These are phyloP conservation scores for Nakazawaea wyomingensis DNA, from an alignment of 805 yeast genomes.

Conservation along the genomic window DNA sequence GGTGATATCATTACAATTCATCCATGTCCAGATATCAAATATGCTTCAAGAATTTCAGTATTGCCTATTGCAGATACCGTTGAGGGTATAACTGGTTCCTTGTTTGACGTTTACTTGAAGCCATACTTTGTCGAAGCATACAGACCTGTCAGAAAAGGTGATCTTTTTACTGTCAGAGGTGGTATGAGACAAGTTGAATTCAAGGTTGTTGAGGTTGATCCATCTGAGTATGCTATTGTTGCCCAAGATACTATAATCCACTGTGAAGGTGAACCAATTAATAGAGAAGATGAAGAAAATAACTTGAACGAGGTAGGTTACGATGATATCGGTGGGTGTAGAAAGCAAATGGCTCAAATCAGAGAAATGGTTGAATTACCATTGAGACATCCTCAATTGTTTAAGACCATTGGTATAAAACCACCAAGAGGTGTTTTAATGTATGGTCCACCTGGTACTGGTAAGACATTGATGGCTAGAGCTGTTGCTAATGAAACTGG, in stretches of 20 bases:
- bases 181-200: constrained; percentile 99
- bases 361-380: constrained; percentile 98
- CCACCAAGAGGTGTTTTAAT: constrained; percentile 97
- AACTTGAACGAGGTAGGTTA: constrained; percentile 96
- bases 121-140: constrained; percentile 99
- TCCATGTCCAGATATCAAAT: constrained; percentile 97
- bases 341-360: constrained; percentile 99
- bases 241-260: constrained; percentile 98
- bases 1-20: constrained; percentile 90
- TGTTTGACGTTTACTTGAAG: constrained; percentile 92
- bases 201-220: constrained; percentile 97
- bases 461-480: constrained; percentile 98
- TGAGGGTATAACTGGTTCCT: constrained; percentile 94
- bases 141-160: constrained; percentile 97
- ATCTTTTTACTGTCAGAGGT: constrained; percentile 92
- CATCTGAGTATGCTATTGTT: constrained; percentile 94
- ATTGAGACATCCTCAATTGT: constrained; percentile 95
- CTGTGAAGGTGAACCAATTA: constrained; percentile 98
- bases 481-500: constrained; percentile 99
- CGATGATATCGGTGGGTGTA: constrained; percentile 98
- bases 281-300: constrained; percentile 96
- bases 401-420: constrained; percentile 96
- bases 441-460: constrained; percentile 99
- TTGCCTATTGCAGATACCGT: constrained; percentile 97
- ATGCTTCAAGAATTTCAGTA: constrained; percentile 90